Conservation (phyloP, 257 asterid genomes). For the Misopates orontium region DNA sequence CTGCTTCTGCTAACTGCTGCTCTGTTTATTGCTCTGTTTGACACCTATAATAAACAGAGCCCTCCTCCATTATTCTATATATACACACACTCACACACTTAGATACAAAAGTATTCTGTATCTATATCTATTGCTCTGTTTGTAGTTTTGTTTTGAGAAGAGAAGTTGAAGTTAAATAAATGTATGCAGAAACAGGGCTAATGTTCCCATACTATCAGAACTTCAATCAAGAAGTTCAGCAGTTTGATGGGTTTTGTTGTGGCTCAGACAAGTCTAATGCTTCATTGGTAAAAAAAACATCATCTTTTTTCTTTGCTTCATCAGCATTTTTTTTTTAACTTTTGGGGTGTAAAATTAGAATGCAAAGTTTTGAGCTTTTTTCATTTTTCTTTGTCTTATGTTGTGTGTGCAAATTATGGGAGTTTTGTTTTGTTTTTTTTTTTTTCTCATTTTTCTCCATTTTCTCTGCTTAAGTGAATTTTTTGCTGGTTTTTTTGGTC, state of each 20-base stretch:
- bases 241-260: constrained; percentile 54
- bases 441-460: background rate
- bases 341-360: background rate
- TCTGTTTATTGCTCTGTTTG: constrained; percentile 32
- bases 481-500: constrained; percentile 9
- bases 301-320: constrained; percentile 17
- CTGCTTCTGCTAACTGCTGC: constrained; percentile 31
- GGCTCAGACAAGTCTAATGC: constrained; percentile 53
- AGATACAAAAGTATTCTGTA: too few species aligned
- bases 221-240: constrained; percentile 63
- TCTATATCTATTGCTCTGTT: background rate
- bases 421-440: background rate
- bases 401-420: background rate
- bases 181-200: constrained; percentile 77
- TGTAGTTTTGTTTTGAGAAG: background rate
- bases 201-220: constrained; percentile 64
- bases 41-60: constrained; percentile 58
- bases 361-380: constrained; percentile 26
- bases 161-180: constrained; percentile 31
- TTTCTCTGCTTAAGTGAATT: background rate
- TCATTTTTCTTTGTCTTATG: too few species aligned
- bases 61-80: constrained; percentile 34
- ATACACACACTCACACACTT: constrained; percentile 16
- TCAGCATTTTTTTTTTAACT: constrained; percentile 10
- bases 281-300: constrained; percentile 59